Evolutionary conservation across 768 basidiomycete genomes (phyloP).

Genomic region (Suillus paluster): DNA sequence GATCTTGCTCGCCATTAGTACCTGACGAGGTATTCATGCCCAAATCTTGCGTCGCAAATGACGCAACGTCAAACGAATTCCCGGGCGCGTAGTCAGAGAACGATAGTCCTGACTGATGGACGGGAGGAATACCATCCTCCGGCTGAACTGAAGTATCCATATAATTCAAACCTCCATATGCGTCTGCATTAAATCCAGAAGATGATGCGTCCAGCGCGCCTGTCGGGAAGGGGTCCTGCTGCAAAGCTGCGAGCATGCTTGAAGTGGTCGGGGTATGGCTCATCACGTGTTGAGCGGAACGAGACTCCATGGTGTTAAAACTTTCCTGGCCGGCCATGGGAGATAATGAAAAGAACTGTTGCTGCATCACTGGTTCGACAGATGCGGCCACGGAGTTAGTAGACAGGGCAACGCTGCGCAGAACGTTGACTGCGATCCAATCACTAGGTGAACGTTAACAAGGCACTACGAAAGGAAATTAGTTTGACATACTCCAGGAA

Average conservation of each 20-base stretch:
- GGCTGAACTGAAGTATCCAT: slow-evolving; percentile 72
- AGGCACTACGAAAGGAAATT: slow-evolving; percentile 11
- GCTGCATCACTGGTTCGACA: slow-evolving; percentile 90
- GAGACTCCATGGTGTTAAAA: slow-evolving; percentile 67
- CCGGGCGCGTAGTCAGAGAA: slow-evolving; percentile 74
- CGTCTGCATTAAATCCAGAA: slow-evolving; percentile 66
- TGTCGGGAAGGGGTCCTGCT: slow-evolving; percentile 71
- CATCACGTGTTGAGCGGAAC: slow-evolving; percentile 63
- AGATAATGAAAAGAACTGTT: slow-evolving; percentile 84
- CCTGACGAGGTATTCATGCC: slow-evolving; percentile 56
- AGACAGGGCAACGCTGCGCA: slow-evolving; percentile 84
- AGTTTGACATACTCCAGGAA: slow-evolving; percentile 77
- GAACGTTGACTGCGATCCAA: slow-evolving; percentile 90
- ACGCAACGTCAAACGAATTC: slow-evolving; percentile 70
- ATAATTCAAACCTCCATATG: slow-evolving; percentile 72
- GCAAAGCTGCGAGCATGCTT: slow-evolving; percentile 88
- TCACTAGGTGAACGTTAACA: slow-evolving; percentile 55
- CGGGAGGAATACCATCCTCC: slow-evolving; percentile 63
- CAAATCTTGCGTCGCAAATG: slow-evolving; percentile 70
- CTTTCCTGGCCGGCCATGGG: slow-evolving; percentile 90
- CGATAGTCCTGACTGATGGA: slow-evolving; percentile 65
- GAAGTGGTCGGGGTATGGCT: slow-evolving; percentile 85
- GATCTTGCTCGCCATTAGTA: slow-evolving; percentile 61
- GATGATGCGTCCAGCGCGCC: slow-evolving; percentile 68
- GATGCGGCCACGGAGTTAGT: slow-evolving; percentile 92